phyloP scores from a whole-genome alignment of 345 rosid genomes.

The Firmiana major region DNA sequence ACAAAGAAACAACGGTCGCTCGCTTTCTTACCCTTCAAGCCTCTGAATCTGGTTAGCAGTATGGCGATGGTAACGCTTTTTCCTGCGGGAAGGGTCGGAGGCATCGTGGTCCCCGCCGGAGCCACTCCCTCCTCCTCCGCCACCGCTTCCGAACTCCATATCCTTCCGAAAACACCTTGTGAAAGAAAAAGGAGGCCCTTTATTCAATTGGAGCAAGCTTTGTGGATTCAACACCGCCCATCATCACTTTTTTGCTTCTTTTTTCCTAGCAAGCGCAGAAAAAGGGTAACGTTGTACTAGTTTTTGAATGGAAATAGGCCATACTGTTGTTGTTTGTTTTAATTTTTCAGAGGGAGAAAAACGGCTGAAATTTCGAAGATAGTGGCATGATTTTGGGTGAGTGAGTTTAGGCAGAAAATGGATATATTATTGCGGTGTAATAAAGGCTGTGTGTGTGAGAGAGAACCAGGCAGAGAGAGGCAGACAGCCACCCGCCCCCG shows the following conservation, averaged over 20 bases:
- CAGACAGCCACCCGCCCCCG: too few species aligned
- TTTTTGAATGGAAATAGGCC: background rate
- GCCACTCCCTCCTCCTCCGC: conserved; percentile 53
- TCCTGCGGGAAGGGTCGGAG: conserved; percentile 61
- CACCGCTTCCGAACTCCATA: conserved; percentile 49
- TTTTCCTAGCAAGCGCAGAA: background rate
- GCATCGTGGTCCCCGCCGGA: conserved; percentile 76
- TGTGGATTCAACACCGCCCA: background rate
- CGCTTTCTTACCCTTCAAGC: conserved; percentile 65
- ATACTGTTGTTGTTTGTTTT: too few species aligned
- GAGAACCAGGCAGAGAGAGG: too few species aligned
- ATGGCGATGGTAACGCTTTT: conserved; percentile 95
- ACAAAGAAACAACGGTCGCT: background rate
- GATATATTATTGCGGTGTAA: too few species aligned
- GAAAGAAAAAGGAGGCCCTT: background rate
- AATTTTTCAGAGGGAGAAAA: conserved; percentile 10
- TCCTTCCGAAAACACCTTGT: background rate
- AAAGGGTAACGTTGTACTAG: background rate
- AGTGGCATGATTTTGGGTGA: conserved; percentile 32
- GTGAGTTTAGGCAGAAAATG: too few species aligned
- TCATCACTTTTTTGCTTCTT: background rate
- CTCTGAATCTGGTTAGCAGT: conserved; percentile 94
- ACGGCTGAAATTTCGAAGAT: conserved; percentile 29
- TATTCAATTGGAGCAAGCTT: background rate
- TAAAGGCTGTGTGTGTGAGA: too few species aligned